Conservation (phyloP, 805 yeast genomes). For the Starmerella kuoi region DNA sequence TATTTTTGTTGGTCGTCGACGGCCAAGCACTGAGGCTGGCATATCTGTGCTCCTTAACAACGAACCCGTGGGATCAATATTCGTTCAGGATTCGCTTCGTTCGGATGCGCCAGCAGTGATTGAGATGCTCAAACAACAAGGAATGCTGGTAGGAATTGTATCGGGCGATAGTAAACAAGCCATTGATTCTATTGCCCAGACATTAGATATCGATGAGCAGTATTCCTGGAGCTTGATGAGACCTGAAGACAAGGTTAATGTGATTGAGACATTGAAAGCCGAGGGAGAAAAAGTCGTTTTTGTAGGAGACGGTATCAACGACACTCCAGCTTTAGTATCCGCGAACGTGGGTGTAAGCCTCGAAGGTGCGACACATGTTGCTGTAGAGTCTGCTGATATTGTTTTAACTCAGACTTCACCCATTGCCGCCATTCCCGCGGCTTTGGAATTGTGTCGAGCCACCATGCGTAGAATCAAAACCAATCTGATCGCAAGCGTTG, state of each 20-base stretch:
- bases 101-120: conserved; percentile 53
- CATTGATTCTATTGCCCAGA: conserved; percentile 51
- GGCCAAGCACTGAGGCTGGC: background rate
- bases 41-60: conserved; percentile 34
- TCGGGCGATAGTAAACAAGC: conserved; percentile 71
- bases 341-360: conserved; percentile 87
- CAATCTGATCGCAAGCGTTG: conserved; percentile 74
- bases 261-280: conserved; percentile 40
- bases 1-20: conserved; percentile 46
- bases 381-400: conserved; percentile 92
- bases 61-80: conserved; percentile 49
- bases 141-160: conserved; percentile 65
- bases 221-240: conserved; percentile 64
- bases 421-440: conserved; percentile 34
- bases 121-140: conserved; percentile 38
- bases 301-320: conserved; percentile 97
- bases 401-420: conserved; percentile 41
- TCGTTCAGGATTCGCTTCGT: conserved; percentile 56
- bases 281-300: conserved; percentile 55
- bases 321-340: conserved; percentile 86
- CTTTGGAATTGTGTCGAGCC: conserved; percentile 51
- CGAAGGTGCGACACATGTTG: conserved; percentile 88
- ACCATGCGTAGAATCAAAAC: conserved; percentile 67
- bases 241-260: conserved; percentile 63
- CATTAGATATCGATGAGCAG: conserved; percentile 50